These are phyloP conservation scores for Kuraishia ogatae DNA, from an alignment of 805 yeast species.

Conservation along the genomic window DNA sequence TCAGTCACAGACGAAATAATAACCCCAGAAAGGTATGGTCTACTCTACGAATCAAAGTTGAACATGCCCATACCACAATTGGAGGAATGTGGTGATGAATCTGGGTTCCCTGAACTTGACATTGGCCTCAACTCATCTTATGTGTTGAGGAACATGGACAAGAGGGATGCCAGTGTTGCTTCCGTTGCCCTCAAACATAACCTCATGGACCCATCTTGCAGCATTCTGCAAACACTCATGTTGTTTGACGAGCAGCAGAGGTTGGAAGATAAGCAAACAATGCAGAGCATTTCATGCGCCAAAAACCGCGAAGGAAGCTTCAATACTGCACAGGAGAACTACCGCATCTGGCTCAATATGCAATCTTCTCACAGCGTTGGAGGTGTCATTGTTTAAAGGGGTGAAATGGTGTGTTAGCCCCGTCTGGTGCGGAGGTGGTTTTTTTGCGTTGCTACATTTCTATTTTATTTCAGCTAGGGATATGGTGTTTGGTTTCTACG, in stretches of 20 bases:
- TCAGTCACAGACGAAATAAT: not conserved
- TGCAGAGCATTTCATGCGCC: not conserved
- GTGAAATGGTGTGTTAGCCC: too few relatives aligned
- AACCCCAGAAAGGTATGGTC: not conserved
- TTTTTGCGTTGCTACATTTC: not conserved
- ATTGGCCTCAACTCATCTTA: not conserved
- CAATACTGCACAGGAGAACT: not conserved
- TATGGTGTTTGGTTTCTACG: not conserved
- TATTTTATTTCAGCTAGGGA: not conserved
- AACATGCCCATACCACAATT: not conserved
- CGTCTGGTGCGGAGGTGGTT: not conserved
- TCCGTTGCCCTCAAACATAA: not conserved
- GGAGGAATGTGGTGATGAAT: not conserved
- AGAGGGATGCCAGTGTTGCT: not conserved
- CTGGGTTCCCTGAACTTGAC: not conserved
- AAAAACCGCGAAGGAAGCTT: not conserved
- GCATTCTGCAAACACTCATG: not conserved
- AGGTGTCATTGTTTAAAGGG: too few relatives aligned
- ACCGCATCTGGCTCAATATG: not conserved
- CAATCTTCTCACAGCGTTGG: not conserved
- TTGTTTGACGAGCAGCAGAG: not conserved
- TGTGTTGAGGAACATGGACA: not conserved
- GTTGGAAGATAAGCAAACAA: not conserved
- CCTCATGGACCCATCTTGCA: not conserved
- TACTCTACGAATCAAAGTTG: not conserved